phyloP scores from a whole-genome alignment of 2,329 filamentous ascomycete genomes.

The Tolypocladium capitatum region DNA sequence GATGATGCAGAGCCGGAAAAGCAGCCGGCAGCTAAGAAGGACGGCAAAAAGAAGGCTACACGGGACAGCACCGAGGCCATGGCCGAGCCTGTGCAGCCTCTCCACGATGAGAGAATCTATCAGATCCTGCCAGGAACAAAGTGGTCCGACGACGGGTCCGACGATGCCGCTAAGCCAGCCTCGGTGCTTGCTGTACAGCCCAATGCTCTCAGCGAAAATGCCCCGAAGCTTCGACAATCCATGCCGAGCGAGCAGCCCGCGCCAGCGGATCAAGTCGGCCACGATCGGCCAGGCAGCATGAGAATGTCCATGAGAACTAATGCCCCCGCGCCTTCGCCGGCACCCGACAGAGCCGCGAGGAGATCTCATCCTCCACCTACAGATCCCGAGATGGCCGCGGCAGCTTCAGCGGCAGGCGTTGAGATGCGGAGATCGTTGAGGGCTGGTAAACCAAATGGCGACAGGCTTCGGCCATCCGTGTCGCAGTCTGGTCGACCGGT shows the following conservation, averaged over 20 bases:
- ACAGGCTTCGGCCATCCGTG: slow-evolving; percentile 2
- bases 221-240: slow-evolving; percentile 30
- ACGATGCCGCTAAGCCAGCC: slow-evolving; percentile 3
- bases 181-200: neutral
- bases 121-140: slow-evolving; percentile 24
- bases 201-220: neutral
- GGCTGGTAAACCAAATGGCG: slow-evolving; percentile 5
- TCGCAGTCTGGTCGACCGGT: slow-evolving; percentile 10
- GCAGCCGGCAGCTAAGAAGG: slow-evolving; percentile 9
- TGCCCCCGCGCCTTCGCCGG: slow-evolving; percentile 1
- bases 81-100: slow-evolving; percentile 2
- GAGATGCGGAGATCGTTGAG: slow-evolving; percentile 13
- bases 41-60: slow-evolving; percentile 24
- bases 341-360: slow-evolving; percentile 1
- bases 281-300: slow-evolving; percentile 12
- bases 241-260: slow-evolving; percentile 24
- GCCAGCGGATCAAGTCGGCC: slow-evolving; percentile 3
- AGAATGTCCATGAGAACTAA: slow-evolving; percentile 19
- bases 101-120: slow-evolving; percentile 18
- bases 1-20: slow-evolving; percentile 25
- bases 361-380: neutral
- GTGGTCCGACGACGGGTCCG: slow-evolving; percentile 10
- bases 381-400: neutral
- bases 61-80: slow-evolving; percentile 3
- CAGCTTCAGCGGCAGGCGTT: slow-evolving; percentile 1